Conservation (phyloP, 495 filamentous ascomycete species). For the Penicillium salamii region DNA sequence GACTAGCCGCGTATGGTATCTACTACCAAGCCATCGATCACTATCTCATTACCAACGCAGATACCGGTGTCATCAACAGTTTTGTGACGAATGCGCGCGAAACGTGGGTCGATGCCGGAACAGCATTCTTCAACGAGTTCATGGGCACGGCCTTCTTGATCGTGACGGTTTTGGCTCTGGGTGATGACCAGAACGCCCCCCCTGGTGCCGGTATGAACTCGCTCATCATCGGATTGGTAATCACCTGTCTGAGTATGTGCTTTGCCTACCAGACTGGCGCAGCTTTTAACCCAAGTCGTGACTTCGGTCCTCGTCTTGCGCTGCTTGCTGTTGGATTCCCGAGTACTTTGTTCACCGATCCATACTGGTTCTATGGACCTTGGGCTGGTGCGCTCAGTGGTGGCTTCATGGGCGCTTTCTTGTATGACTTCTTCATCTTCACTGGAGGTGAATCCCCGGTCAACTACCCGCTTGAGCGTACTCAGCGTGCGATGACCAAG, state of each 20-base stretch:
- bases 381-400: slow-evolving; percentile 47
- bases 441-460: slow-evolving; percentile 51
- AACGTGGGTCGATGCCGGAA: slow-evolving; percentile 38
- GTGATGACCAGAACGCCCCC: slow-evolving; percentile 54
- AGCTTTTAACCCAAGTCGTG: slow-evolving; percentile 49
- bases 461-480: slow-evolving; percentile 45
- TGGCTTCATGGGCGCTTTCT: slow-evolving; percentile 40
- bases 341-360: slow-evolving; percentile 34
- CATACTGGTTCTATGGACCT: slow-evolving; percentile 53
- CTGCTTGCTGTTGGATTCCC: slow-evolving; percentile 44
- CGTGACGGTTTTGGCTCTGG: slow-evolving; percentile 49
- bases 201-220: slow-evolving; percentile 54
- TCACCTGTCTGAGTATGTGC: slow-evolving; percentile 41
- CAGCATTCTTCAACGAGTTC: slow-evolving; percentile 53
- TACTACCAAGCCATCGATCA: slow-evolving; percentile 48
- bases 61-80: slow-evolving; percentile 38
- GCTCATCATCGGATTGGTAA: slow-evolving; percentile 44
- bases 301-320: slow-evolving; percentile 48
- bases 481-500: slow-evolving; percentile 32
- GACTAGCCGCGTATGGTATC: slow-evolving; percentile 43
- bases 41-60: slow-evolving; percentile 28
- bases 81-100: slow-evolving; percentile 41
- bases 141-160: slow-evolving; percentile 44
- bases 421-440: slow-evolving; percentile 56
- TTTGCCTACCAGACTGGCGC: slow-evolving; percentile 50